phyloP scores from a whole-genome alignment of 352 stramenopile species.

The Phytophthora ramorum region DNA sequence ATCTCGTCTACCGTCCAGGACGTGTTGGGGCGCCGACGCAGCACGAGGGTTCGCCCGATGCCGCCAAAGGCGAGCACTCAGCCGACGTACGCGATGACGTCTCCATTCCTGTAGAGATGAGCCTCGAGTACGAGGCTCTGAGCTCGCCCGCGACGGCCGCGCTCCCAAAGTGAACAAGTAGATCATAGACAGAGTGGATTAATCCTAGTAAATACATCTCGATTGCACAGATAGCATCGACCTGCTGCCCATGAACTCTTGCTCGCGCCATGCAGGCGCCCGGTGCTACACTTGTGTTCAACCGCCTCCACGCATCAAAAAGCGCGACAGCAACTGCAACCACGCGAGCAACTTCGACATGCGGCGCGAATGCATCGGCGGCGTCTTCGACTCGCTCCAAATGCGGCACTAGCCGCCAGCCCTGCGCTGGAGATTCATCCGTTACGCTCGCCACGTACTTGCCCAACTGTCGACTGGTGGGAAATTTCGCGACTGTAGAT shows the following conservation, averaged over 20 bases:
- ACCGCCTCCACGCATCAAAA: slow-evolving; percentile 2
- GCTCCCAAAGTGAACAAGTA: slow-evolving; percentile 6
- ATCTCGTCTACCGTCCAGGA: slow-evolving; percentile 42
- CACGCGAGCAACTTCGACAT: slow-evolving; percentile 27
- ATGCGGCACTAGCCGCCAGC: not conserved
- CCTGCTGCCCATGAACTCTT: not conserved
- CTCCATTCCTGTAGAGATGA: slow-evolving; percentile 8
- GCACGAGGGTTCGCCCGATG: not conserved
- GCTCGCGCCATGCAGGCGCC: not conserved
- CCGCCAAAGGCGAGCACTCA: not conserved
- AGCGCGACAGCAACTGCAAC: slow-evolving; percentile 17
- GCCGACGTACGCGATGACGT: slow-evolving; percentile 7
- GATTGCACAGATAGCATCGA: too few species aligned
- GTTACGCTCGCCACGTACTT: slow-evolving; percentile 9
- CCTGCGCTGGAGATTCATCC: slow-evolving; percentile 1
- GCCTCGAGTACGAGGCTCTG: slow-evolving; percentile 17
- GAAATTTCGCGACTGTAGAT: slow-evolving; percentile 8
- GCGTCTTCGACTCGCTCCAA: not conserved
- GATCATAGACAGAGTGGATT: not conserved
- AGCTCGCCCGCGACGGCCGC: slow-evolving; percentile 8
- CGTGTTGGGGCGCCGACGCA: not conserved
- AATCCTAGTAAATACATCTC: not conserved
- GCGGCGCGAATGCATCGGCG: not conserved
- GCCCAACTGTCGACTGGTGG: slow-evolving; percentile 3
- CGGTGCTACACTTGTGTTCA: slow-evolving; percentile 11